Evolutionary conservation across 129 eudicot species (phyloP).

Genomic region (Helianthus annuus): HanXRQr2.0-SUNRISE NC_035447.2:103405233-103405732

Average conservation of each 20-base stretch:
- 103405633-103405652: no score
- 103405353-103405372: slow-evolving; percentile 63
- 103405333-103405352: slow-evolving; percentile 78
- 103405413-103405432: neutral
- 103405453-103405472: slow-evolving; percentile 43
- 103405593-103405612: slow-evolving; percentile 31
- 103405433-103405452: slow-evolving; percentile 10
- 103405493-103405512: slow-evolving; percentile 62
- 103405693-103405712: no score
- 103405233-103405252: slow-evolving; percentile 61
- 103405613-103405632: neutral
- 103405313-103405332: slow-evolving; percentile 65
- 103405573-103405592: slow-evolving; percentile 85
- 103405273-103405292: slow-evolving; percentile 66
- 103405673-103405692: no score
- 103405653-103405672: no score
- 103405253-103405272: slow-evolving; percentile 77
- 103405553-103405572: slow-evolving; percentile 90
- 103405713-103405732: no score
- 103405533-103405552: slow-evolving; percentile 64
- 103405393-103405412: slow-evolving; percentile 15
- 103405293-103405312: slow-evolving; percentile 73
- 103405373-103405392: slow-evolving; percentile 7
- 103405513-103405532: slow-evolving; percentile 68
- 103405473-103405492: slow-evolving; percentile 80